Percentiles rank a stretch among this genome's conserved stretches.
These are phyloP conservation scores for Trametes maxima DNA, from an alignment of 768 basidiomycete species.

Conservation along the genomic window DNA sequence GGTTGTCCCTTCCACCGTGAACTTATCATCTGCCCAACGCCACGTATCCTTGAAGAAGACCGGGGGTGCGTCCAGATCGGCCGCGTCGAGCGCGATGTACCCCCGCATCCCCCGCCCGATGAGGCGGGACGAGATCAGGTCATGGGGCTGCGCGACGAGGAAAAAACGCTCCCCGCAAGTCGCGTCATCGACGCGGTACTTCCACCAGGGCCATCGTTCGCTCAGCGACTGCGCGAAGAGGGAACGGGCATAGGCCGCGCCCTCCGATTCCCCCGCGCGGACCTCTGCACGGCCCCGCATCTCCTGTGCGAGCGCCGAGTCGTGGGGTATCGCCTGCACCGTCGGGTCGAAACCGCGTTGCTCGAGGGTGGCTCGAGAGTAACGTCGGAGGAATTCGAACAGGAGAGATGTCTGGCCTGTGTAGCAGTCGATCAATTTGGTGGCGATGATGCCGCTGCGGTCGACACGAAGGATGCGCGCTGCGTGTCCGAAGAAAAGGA, in stretches of 20 bases:
- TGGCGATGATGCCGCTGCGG: background rate
- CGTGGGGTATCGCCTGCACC: too few relatives aligned
- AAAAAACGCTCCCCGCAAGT: background rate
- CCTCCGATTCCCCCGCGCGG: background rate
- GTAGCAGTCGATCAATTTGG: conserved; percentile 9
- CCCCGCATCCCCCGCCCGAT: conserved; percentile 1
- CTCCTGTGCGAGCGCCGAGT: background rate
- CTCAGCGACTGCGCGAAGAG: background rate
- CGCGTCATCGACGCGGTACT: background rate
- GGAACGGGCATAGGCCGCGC: background rate
- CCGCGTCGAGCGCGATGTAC: conserved; percentile 9
- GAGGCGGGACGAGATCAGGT: background rate
- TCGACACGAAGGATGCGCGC: conserved; percentile 7
- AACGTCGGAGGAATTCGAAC: background rate
- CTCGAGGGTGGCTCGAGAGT: background rate
- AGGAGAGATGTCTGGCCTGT: too few relatives aligned
- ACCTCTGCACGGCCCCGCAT: background rate
- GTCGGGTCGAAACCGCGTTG: background rate
- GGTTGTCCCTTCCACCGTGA: background rate
- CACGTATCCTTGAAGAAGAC: conserved; percentile 8
- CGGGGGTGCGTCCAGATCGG: background rate
- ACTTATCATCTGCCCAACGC: background rate
- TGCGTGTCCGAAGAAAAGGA: background rate
- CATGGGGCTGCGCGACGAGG: conserved; percentile 1
- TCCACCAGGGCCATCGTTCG: background rate